Base-by-base conservation (phyloP, 805 yeast genomes). In the Cyberlindnera lachancei region DNA sequence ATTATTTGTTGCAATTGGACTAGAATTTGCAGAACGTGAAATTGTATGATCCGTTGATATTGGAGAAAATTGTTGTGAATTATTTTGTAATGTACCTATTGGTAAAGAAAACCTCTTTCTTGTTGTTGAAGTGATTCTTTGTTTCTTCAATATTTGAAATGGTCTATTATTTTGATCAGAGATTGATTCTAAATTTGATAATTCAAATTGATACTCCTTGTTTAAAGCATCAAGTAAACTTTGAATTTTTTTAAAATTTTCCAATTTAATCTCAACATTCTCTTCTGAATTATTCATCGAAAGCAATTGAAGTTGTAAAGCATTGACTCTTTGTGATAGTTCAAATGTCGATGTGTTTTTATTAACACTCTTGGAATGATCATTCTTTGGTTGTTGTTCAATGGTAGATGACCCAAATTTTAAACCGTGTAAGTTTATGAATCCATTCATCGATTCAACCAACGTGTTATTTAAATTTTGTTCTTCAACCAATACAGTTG, bases 51-150 rank as follows among this genome's bases (percentile, higher is more conserved):
- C 41, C 29, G 27, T 23, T 18, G 41, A 39, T 15, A 39, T 43
- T 4, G 38, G 23, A 4, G 26, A 15, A 15, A 28, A n/a, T 2
- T 19, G 21, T 19, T 19, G 21, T 10, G 10, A 19, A 19, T n/a
- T n/a, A n/a, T n/a, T n/a, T n/a, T n/a, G n/a, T n/a, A n/a, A n/a
- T n/a, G n/a, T n/a, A n/a, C n/a, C n/a, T n/a, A n/a, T 24, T 10
- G 51, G 52, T 15, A 48, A 23, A 1, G 52, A 46, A 22, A 34
- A 44, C 31, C 53, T 35, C 30, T 50, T 50, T 25, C 44, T 38
- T 24, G 38, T 40, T 4, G 36, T 18, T n/a, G 40, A 24, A 3
- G 37, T 22, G 4, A 31, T 17, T 14, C 31, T 15, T 14, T 28
- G 35, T 27, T 37, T 39, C 9, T 33, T 24, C 8, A 40, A 29